These are phyloP conservation scores for Xenoacremonium recifei DNA, from an alignment of 2,329 filamentous ascomycete genomes.

Conservation along the genomic window DNA sequence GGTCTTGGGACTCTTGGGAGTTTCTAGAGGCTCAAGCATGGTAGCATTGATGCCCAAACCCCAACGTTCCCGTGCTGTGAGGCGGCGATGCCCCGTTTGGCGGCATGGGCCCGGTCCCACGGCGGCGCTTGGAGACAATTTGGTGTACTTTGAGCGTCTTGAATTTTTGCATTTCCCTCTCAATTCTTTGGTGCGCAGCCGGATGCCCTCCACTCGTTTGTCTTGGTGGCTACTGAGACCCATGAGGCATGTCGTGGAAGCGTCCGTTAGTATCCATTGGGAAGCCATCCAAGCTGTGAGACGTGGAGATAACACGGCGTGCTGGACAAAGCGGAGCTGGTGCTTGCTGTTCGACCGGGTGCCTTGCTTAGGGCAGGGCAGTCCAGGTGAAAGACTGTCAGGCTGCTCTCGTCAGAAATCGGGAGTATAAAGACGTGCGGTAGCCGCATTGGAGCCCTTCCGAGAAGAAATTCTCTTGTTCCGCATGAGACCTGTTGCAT, in stretches of 20 bases:
- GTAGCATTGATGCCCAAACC: constrained; percentile 12
- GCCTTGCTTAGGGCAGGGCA: background rate
- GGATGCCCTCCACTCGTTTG: constrained; percentile 2
- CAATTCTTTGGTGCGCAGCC: constrained; percentile 1
- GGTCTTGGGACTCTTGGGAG: background rate
- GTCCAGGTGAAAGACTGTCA: no score
- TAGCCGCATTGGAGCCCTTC: no score
- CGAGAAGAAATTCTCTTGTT: background rate
- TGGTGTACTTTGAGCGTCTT: constrained; percentile 2
- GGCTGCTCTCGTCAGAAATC: no score
- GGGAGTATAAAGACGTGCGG: no score
- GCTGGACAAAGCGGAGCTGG: background rate
- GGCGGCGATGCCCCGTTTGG: constrained; percentile 6
- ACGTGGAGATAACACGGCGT: background rate
- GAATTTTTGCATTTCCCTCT: background rate
- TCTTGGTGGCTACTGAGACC: background rate
- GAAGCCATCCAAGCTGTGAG: background rate
- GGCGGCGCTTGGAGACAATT: constrained; percentile 7
- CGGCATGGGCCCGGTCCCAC: background rate
- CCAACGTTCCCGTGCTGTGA: constrained; percentile 1
- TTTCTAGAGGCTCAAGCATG: background rate
- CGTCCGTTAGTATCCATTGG: background rate
- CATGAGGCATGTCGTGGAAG: background rate
- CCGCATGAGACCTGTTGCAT: background rate
- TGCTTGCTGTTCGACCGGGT: background rate